Percentiles rank a stretch among this genome's conserved stretches.
phyloP scores from a whole-genome alignment of 495 filamentous ascomycete genomes.

The Penicillium alfredii region DNA sequence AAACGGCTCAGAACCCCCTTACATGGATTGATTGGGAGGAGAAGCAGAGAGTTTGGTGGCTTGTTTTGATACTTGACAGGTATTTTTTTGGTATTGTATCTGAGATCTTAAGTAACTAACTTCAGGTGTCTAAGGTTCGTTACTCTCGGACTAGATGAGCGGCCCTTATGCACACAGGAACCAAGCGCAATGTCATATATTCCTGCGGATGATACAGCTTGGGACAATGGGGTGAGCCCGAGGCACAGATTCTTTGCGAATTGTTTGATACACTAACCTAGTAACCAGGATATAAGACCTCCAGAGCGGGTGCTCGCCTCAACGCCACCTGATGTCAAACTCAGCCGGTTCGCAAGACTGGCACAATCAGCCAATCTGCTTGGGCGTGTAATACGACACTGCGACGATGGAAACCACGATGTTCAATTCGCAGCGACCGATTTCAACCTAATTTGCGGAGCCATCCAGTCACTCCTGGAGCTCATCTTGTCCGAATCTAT shows the following conservation, averaged over 20 bases:
- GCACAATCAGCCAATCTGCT: conserved; percentile 3
- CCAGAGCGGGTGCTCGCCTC: neutral
- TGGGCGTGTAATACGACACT: neutral
- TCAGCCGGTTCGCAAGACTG: conserved; percentile 3
- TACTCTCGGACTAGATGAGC: conserved; percentile 34
- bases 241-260: too few relatives aligned
- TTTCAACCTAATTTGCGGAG: neutral
- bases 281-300: neutral
- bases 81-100: conserved; percentile 8
- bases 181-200: conserved; percentile 30
- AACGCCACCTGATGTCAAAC: conserved; percentile 1
- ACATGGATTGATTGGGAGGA: conserved; percentile 38
- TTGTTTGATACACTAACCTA: neutral
- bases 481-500: neutral
- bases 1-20: neutral
- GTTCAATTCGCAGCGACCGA: neutral
- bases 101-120: neutral
- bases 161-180: conserved; percentile 33
- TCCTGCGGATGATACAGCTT: conserved; percentile 38
- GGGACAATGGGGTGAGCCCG: conserved; percentile 22
- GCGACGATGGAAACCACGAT: neutral
- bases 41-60: conserved; percentile 45
- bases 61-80: conserved; percentile 43
- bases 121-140: conserved; percentile 22
- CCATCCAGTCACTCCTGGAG: neutral